phyloP scores from a whole-genome alignment of 2,329 filamentous ascomycete species.

The Verticillium isaacii region DNA sequence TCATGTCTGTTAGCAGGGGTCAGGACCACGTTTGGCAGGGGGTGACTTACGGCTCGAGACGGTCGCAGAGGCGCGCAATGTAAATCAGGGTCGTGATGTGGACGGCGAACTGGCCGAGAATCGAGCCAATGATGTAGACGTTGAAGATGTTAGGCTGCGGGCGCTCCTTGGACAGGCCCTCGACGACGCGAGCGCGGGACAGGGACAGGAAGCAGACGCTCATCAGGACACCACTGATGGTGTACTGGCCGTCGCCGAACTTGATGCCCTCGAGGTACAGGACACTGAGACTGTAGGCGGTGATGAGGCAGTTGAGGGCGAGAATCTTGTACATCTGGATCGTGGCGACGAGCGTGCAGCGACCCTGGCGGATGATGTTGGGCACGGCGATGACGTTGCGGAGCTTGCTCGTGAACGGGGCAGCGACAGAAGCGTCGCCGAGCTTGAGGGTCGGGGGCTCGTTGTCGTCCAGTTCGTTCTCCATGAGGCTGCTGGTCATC shows the following conservation, averaged over 20 bases:
- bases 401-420: slow-evolving; percentile 95
- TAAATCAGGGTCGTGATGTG: slow-evolving; percentile 94
- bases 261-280: slow-evolving; percentile 98
- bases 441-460: slow-evolving; percentile 96
- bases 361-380: slow-evolving; percentile 96
- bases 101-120: slow-evolving; percentile 93
- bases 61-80: slow-evolving; percentile 83
- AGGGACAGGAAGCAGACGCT: slow-evolving; percentile 98
- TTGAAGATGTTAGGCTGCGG: slow-evolving; percentile 99
- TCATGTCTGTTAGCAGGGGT: slow-evolving; percentile 18
- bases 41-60: slow-evolving; percentile 72
- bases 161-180: slow-evolving; percentile 91
- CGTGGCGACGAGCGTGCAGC: slow-evolving; percentile 94
- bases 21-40: not conserved
- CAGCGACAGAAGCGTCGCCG: slow-evolving; percentile 93
- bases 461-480: slow-evolving; percentile 78
- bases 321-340: slow-evolving; percentile 99
- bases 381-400: slow-evolving; percentile 95
- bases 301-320: slow-evolving; percentile 95
- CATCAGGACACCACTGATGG: slow-evolving; percentile 99
- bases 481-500: slow-evolving; percentile 82
- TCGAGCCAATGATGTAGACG: slow-evolving; percentile 95
- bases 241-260: slow-evolving; percentile 97
- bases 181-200: slow-evolving; percentile 93
- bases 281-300: slow-evolving; percentile 93